A percentile compares a stretch with the other conserved stretches of the same genome.
Evolutionary conservation across 306 rosid species (phyloP).

Genomic region (Dicorynia guianensis): DNA sequence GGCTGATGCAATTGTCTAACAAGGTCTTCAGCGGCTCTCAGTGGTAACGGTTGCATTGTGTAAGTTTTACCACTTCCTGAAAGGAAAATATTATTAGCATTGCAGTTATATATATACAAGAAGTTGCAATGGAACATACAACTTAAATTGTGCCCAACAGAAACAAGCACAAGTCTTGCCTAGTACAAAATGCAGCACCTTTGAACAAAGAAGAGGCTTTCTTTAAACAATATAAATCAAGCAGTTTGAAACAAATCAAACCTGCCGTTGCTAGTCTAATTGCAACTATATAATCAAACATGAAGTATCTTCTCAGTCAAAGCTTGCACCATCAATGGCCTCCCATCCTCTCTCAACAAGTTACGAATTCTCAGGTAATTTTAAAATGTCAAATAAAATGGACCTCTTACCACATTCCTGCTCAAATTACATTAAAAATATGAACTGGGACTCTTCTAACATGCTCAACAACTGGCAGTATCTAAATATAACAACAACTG

Average conservation of each 20-base stretch:
- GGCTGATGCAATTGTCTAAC: slow-evolving; percentile 90
- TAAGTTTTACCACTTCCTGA: slow-evolving; percentile 99
- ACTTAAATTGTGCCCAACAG: not conserved
- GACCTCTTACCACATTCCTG: slow-evolving; percentile 15
- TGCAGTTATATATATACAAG: slow-evolving; percentile 19
- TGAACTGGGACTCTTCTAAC: not conserved
- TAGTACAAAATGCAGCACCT: not conserved
- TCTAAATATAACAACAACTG: slow-evolving; percentile 14
- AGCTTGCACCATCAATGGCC: slow-evolving; percentile 23
- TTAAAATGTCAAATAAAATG: slow-evolving; percentile 26
- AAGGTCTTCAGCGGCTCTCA: slow-evolving; percentile 93
- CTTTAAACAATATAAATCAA: not conserved
- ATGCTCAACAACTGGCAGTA: slow-evolving; percentile 1
- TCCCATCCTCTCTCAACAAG: slow-evolving; percentile 26
- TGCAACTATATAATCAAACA: slow-evolving; percentile 15
- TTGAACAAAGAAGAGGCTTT: too few relatives aligned
- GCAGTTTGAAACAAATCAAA: slow-evolving; percentile 16
- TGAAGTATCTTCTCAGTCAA: slow-evolving; percentile 7
- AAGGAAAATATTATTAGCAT: slow-evolving; percentile 43
- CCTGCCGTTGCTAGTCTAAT: not conserved
- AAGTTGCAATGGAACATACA: slow-evolving; percentile 5
- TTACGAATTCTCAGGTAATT: not conserved
- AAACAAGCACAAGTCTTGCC: slow-evolving; percentile 5
- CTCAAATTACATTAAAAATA: slow-evolving; percentile 21
- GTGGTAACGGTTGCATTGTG: slow-evolving; percentile 98